Percentiles rank a stretch among this genome's conserved stretches.
These are phyloP conservation scores for Thermoascus crustaceus DNA, from an alignment of 2,329 filamentous ascomycete species.

Conservation along the genomic window DNA sequence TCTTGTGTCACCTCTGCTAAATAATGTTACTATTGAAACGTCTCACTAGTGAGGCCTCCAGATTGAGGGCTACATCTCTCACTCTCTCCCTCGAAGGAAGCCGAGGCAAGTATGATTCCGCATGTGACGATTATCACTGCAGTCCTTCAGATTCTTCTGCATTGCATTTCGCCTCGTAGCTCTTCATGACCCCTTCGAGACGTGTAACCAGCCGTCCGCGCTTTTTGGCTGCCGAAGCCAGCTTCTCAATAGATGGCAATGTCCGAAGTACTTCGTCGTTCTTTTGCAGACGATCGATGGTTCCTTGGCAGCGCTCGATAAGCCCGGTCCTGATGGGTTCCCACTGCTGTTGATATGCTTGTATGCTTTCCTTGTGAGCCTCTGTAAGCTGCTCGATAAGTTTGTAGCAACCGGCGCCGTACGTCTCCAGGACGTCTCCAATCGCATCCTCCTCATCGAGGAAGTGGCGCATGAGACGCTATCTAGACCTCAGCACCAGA, in stretches of 20 bases:
- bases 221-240: constrained; percentile 4
- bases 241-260: constrained; percentile 4
- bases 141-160: not conserved
- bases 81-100: no score
- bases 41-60: no score
- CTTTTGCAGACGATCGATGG: constrained; percentile 21
- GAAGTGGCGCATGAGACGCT: constrained; percentile 39
- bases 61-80: no score
- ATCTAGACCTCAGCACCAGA: constrained; percentile 1
- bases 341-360: constrained; percentile 22
- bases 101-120: no score
- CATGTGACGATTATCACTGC: no score
- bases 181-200: constrained; percentile 1
- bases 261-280: constrained; percentile 11
- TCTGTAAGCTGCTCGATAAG: constrained; percentile 36
- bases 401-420: constrained; percentile 34
- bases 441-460: constrained; percentile 40
- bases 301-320: constrained; percentile 19
- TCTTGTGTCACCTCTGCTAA: no score
- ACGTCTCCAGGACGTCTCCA: constrained; percentile 36
- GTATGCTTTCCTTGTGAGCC: constrained; percentile 32
- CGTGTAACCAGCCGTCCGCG: constrained; percentile 3
- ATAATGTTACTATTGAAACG: no score
- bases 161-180: constrained; percentile 1
- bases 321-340: constrained; percentile 21